Evolutionary conservation across 2,329 filamentous ascomycete genomes (phyloP).

Genomic region (Ophiocordyceps camponoti-saundersi): DNA sequence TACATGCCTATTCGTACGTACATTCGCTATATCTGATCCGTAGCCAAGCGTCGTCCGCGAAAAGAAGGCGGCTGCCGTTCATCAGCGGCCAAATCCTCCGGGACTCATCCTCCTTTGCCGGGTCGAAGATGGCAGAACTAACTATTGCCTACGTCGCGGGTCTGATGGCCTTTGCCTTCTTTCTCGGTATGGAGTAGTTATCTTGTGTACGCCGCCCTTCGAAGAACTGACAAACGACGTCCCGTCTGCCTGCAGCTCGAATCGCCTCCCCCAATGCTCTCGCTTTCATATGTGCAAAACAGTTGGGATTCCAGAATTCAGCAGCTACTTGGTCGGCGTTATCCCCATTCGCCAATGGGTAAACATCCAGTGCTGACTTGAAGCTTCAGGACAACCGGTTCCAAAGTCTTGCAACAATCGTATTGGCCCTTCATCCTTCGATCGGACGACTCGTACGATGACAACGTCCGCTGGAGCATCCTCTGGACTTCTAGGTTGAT

Average conservation of each 20-base stretch:
- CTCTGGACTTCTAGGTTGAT: not conserved
- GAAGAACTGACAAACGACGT: too few species aligned
- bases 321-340: not conserved
- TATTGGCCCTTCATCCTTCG: not conserved
- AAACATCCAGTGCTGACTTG: too few species aligned
- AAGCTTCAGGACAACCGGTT: not conserved
- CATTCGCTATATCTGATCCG: too few species aligned
- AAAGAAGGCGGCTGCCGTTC: too few species aligned
- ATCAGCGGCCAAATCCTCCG: too few species aligned
- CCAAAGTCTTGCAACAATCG: not conserved
- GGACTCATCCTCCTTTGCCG: too few species aligned
- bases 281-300: not conserved
- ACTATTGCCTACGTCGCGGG: not conserved
- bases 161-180: not conserved
- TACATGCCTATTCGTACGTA: too few species aligned
- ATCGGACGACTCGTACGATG: not conserved
- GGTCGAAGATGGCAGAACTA: not conserved
- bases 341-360: not conserved
- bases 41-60: too few species aligned
- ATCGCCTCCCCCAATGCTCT: not conserved
- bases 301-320: not conserved
- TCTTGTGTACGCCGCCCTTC: too few species aligned
- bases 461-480: not conserved
- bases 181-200: not conserved
- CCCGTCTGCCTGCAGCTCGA: not conserved